Evolutionary conservation across 73 alveolate species (phyloP).

Genomic region (Halteria grandinella): DNA sequence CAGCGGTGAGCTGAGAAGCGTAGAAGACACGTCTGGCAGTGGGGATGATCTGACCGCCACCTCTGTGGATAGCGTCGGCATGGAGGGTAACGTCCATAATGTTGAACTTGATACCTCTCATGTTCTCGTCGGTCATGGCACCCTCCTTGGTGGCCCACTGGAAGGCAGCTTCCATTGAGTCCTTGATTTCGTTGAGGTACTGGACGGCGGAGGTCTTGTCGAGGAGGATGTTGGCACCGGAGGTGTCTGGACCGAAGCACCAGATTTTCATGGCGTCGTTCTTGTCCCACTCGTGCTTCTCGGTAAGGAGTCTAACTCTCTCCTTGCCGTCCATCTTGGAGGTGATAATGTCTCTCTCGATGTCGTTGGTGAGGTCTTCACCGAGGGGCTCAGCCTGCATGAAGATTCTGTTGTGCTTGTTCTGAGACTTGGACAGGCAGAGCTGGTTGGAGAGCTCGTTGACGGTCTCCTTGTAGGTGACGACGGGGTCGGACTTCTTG

Average conservation of each 20-base stretch:
- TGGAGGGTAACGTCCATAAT: slow-evolving; percentile 90
- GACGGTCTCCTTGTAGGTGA: slow-evolving; percentile 98
- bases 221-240: slow-evolving; percentile 96
- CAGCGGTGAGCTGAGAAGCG: slow-evolving; percentile 96
- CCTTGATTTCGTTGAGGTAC: slow-evolving; percentile 96
- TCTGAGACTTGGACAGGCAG: slow-evolving; percentile 98
- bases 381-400: slow-evolving; percentile 91
- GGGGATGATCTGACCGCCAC: slow-evolving; percentile 99
- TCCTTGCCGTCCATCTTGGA: slow-evolving; percentile 92
- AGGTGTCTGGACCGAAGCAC: slow-evolving; percentile 98
- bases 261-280: slow-evolving; percentile 96
- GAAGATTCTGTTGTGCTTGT: slow-evolving; percentile 98
- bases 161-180: slow-evolving; percentile 96
- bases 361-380: slow-evolving; percentile 90
- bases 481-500: slow-evolving; percentile 97
- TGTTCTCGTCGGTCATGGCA: slow-evolving; percentile 96
- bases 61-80: slow-evolving; percentile 98
- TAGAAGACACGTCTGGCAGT: slow-evolving; percentile 98
- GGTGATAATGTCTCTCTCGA: slow-evolving; percentile 81
- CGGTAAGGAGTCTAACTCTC: slow-evolving; percentile 89
- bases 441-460: slow-evolving; percentile 77
- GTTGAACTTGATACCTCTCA: slow-evolving; percentile 99
- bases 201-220: slow-evolving; percentile 95
- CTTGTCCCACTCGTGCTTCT: slow-evolving; percentile 93
- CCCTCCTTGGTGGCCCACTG: slow-evolving; percentile 99